Conservation (phyloP, 139 green algal genomes). For the Yamagishiella unicocca region DNA sequence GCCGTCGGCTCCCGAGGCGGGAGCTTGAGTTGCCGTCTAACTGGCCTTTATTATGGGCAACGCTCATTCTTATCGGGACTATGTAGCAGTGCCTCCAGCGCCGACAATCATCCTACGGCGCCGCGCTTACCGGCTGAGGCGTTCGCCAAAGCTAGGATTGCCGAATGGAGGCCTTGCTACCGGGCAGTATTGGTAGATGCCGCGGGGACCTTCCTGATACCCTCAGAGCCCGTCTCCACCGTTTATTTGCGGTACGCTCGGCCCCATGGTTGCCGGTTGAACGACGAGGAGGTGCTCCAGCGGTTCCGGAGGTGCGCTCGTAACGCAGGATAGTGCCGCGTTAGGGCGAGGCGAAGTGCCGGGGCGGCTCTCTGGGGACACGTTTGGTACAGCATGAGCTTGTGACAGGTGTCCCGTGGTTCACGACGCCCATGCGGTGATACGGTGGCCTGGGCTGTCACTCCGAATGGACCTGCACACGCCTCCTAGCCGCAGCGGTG, state of each 20-base stretch:
- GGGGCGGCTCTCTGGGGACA: no score
- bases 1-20: neutral
- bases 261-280: conserved; percentile 62
- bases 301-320: conserved; percentile 62
- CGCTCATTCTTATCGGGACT: neutral
- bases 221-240: conserved; percentile 67
- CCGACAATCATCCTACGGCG: neutral
- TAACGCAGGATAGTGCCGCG: no score
- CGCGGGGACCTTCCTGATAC: conserved; percentile 10
- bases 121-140: neutral
- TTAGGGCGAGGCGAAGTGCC: no score
- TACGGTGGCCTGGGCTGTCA: no score
- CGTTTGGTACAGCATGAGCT: no score
- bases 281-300: conserved; percentile 69
- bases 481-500: no score
- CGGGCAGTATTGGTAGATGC: conserved; percentile 30
- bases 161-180: neutral
- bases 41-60: neutral
- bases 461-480: no score
- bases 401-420: no score
- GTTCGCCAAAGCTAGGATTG: neutral
- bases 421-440: no score
- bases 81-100: neutral
- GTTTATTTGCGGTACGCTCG: conserved; percentile 74
- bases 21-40: neutral